A percentile compares a stretch with the other conserved stretches of the same genome.
Conservation (phyloP, 2,329 filamentous ascomycete genomes). For the Fusarium sp. region DNA sequence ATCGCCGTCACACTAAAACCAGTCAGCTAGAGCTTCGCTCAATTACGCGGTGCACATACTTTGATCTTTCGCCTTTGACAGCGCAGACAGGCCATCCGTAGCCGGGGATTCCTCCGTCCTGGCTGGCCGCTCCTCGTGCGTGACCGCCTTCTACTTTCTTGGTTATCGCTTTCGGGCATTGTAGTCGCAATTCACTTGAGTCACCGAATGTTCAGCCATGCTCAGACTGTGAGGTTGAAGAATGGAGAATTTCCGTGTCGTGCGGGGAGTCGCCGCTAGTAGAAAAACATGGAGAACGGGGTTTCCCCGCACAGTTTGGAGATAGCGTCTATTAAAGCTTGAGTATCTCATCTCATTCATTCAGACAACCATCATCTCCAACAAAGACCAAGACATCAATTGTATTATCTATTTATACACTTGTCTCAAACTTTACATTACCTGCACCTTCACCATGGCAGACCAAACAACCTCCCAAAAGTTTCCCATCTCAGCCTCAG, state of each 20-base stretch:
- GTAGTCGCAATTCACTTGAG: neutral
- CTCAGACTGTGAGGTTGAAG: neutral
- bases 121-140: conserved; percentile 29
- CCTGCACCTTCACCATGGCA: conserved; percentile 15
- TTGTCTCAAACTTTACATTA: neutral
- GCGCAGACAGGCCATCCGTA: conserved; percentile 48
- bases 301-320: conserved; percentile 5
- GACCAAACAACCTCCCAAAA: conserved; percentile 29
- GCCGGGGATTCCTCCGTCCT: conserved; percentile 42
- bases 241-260: conserved; percentile 22
- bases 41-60: conserved; percentile 50
- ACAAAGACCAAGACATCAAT: neutral
- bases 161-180: conserved; percentile 26
- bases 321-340: conserved; percentile 10
- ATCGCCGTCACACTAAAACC: conserved; percentile 60
- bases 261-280: conserved; percentile 35
- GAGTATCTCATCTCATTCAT: neutral
- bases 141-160: neutral
- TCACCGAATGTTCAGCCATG: neutral
- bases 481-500: conserved; percentile 52
- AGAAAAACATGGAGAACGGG: conserved; percentile 4
- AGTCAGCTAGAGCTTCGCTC: too few species aligned
- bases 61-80: conserved; percentile 64
- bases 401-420: neutral
- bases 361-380: neutral